Evolutionary conservation across 148 eudicot genomes (phyloP).

Genomic region (Agrostemma githago): DNA sequence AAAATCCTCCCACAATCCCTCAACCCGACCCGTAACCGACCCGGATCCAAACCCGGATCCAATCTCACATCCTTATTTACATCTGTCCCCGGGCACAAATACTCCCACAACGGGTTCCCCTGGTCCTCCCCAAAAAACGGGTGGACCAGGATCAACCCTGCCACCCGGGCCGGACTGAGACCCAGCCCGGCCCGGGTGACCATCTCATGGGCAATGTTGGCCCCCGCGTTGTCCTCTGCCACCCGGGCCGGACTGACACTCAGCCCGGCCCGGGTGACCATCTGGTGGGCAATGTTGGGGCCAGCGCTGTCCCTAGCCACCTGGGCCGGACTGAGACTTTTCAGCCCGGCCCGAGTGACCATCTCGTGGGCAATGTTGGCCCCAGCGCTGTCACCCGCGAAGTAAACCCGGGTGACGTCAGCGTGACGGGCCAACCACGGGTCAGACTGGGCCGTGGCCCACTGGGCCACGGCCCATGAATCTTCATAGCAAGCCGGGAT

Average conservation of each 20-base stretch:
- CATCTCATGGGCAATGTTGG: conserved; percentile 39
- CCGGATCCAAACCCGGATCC: conserved; percentile 30
- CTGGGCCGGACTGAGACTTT: too few species aligned
- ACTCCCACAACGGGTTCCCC: conserved; percentile 27
- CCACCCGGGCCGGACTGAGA: background rate
- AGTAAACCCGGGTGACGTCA: conserved; percentile 29
- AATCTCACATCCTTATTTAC: conserved; percentile 28
- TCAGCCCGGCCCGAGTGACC: conserved; percentile 22
- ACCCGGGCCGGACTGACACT: background rate
- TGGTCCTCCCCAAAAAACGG: conserved; percentile 36
- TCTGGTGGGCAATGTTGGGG: conserved; percentile 39
- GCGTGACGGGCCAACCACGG: conserved; percentile 30
- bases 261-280: conserved; percentile 21
- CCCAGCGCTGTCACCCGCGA: conserved; percentile 59
- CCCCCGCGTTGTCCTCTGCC: conserved; percentile 29
- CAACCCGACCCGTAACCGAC: conserved; percentile 14
- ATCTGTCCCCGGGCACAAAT: conserved; percentile 20
- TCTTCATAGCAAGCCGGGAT: conserved; percentile 48
- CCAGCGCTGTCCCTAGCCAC: conserved; percentile 56
- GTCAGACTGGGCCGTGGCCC: conserved; percentile 31
- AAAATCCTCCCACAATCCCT: conserved; percentile 19
- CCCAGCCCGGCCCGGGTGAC: conserved; percentile 20
- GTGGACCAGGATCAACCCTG: conserved; percentile 24
- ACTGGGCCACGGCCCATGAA: conserved; percentile 37
- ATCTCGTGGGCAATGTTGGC: conserved; percentile 44